phyloP scores from a whole-genome alignment of 805 yeast species.

The Yamadazyma sp. region DNA sequence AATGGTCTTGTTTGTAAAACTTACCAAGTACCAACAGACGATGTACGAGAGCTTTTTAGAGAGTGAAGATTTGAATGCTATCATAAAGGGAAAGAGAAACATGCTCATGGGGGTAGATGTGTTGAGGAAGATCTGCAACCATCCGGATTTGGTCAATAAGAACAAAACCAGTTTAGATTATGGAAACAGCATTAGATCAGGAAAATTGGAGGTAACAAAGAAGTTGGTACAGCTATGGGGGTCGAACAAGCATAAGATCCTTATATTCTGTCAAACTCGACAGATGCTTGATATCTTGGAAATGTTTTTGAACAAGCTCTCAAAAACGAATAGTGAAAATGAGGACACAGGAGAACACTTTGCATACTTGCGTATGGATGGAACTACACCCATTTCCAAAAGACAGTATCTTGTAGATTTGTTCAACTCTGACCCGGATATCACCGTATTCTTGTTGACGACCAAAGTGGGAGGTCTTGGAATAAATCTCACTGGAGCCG shows the following conservation, averaged over 20 bases:
- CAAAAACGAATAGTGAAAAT: conserved; percentile 21
- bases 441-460: conserved; percentile 74
- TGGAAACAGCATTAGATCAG: conserved; percentile 67
- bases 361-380: conserved; percentile 85
- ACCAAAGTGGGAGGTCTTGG: conserved; percentile 97
- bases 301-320: conserved; percentile 50
- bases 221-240: conserved; percentile 76
- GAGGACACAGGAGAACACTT: conserved; percentile 22
- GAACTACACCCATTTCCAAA: conserved; percentile 75
- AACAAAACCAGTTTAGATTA: conserved; percentile 31
- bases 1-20: conserved; percentile 87
- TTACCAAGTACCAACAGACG: conserved; percentile 73
- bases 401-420: conserved; percentile 80
- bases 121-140: conserved; percentile 89
- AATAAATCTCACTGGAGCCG: conserved; percentile 91
- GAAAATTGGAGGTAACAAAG: conserved; percentile 87
- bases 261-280: conserved; percentile 88
- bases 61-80: conserved; percentile 72
- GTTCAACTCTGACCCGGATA: conserved; percentile 63
- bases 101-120: conserved; percentile 89
- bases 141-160: conserved; percentile 71
- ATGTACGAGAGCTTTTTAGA: conserved; percentile 73
- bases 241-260: conserved; percentile 69
- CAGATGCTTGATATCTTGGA: conserved; percentile 93
- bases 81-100: conserved; percentile 72